phyloP scores from a whole-genome alignment of 176 grass and related monocot genomes.

The Poa annua region DNA sequence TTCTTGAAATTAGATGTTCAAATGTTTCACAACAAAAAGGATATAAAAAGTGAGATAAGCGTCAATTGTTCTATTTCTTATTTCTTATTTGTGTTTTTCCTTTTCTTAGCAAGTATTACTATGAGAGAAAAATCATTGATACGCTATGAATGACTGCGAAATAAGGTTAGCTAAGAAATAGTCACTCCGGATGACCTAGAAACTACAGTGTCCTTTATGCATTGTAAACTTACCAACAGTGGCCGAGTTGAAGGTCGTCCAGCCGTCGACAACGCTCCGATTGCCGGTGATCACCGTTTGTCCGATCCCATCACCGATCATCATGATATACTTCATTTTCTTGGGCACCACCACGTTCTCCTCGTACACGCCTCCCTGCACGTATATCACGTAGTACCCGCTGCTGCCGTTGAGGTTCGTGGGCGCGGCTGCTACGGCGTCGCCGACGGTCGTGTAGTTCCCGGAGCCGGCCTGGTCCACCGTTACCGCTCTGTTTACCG shows the following conservation, averaged over 20 bases:
- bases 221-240: constrained; percentile 66
- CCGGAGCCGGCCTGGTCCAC: constrained; percentile 64
- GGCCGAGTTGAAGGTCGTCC: constrained; percentile 89
- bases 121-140: no score
- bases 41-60: background rate
- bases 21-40: background rate
- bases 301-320: constrained; percentile 78
- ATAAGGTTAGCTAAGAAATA: no score
- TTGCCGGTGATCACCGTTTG: constrained; percentile 83
- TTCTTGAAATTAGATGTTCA: background rate
- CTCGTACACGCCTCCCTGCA: constrained; percentile 72
- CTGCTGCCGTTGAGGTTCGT: constrained; percentile 58
- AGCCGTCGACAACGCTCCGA: constrained; percentile 60
- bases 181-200: background rate
- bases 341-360: constrained; percentile 78
- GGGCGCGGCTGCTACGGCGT: constrained; percentile 66
- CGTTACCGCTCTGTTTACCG: constrained; percentile 50
- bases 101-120: no score
- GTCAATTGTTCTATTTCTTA: background rate
- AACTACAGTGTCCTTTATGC: background rate
- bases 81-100: background rate
- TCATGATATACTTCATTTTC: constrained; percentile 82
- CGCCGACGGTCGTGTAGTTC: constrained; percentile 65
- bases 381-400: constrained; percentile 84
- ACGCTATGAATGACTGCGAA: no score